These are phyloP conservation scores for Botrytis cinerea DNA, from an alignment of 2,329 filamentous ascomycete genomes.

Conservation along the genomic window DNA sequence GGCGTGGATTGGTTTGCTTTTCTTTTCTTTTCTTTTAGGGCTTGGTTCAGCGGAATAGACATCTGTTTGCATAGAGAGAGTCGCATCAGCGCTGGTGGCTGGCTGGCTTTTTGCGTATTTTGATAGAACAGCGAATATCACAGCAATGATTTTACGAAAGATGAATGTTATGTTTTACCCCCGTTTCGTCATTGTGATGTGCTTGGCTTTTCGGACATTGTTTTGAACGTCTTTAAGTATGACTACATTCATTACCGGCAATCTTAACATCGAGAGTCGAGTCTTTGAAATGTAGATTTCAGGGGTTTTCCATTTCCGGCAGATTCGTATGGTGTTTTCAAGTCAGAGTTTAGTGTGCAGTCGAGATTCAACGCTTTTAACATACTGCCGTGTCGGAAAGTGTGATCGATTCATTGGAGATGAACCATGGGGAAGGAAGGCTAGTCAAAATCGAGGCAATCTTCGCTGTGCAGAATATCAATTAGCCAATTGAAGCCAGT, in stretches of 20 bases:
- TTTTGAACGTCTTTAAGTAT: background rate
- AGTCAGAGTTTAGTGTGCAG: background rate
- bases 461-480: background rate
- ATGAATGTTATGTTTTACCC: background rate
- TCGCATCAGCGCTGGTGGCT: slow-evolving; percentile 4
- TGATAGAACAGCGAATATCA: slow-evolving; percentile 5
- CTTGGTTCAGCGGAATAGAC: slow-evolving; percentile 6
- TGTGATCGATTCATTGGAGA: background rate
- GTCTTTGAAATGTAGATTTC: background rate
- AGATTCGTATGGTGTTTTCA: background rate
- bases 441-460: background rate
- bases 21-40: background rate
- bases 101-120: background rate
- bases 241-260: background rate
- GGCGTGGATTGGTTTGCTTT: background rate
- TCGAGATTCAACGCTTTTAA: background rate
- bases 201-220: background rate
- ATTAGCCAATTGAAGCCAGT: background rate
- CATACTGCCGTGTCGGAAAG: background rate
- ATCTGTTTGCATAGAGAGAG: slow-evolving; percentile 7
- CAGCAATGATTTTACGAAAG: background rate
- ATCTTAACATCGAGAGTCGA: background rate
- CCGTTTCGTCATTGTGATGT: background rate
- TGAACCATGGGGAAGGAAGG: too few relatives aligned
- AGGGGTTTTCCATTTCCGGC: accelerated